Evolutionary conservation across 768 basidiomycete species (phyloP), one percentile per base, ranked within the genome.

Genomic region (Rubroboletus satanas): DNA sequence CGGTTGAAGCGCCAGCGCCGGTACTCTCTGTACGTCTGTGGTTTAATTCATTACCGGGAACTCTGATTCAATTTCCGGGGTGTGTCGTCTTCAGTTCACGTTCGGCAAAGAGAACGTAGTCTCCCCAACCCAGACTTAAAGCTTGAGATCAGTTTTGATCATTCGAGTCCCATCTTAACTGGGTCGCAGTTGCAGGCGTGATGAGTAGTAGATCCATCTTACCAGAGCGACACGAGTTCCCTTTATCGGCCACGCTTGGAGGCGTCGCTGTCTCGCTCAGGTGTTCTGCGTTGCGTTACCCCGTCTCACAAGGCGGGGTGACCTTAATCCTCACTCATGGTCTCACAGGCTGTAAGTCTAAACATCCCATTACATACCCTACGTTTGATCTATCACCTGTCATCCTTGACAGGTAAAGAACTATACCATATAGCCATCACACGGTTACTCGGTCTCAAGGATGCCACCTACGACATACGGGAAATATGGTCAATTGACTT

Each of bases 401-500:
- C 21, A 4, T 29, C 32, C 2, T 31, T 18, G 26, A 33, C 38
- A 70, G 70, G 65, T 17, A 70, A 71, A 45, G 69, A 70, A 55
- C 51, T 62, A 33, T 73, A 67, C 41, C 66, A 71, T 18, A 42
- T 56, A 4, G 14, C 56, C 33, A 52, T 71, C 12, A 44, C 50
- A 7, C 56, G 57, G 7, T 23, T 71, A 7, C 60, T 71, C 37
- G 38, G 38, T 31, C 52, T 56, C 45, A 45, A 45, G 11, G 41
- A 54, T 18, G 55, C 59, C 4, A 51, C 58, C 3, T 66, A 61
- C 33, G 57, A 51, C 28, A 63, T 73, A 18, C 60, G 64, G 3
- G 71, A 73, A 43, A 64, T 74, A 51, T 73, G 71, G 71, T 62
- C 67, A 3, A 56, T 74, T 3, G 72, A 73, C 48, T 62, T 71